A percentile compares a stretch with the other conserved stretches of the same genome.
Evolutionary conservation across 2,329 filamentous ascomycete species (phyloP).

Genomic region (Fusarium graminum): DNA sequence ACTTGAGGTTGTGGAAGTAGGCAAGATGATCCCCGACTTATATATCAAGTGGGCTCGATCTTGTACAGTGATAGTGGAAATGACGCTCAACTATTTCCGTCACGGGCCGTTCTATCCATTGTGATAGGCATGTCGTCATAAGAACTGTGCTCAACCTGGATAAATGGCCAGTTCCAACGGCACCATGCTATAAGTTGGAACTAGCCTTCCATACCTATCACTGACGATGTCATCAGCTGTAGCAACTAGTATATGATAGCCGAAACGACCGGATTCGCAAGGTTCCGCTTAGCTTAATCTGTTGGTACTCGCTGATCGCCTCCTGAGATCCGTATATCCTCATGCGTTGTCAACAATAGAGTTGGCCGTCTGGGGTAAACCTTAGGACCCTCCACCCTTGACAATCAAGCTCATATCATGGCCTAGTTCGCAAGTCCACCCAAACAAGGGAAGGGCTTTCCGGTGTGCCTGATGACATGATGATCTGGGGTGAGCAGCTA

Average conservation of each 20-base stretch:
- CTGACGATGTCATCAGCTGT: neutral
- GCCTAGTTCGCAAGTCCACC: neutral
- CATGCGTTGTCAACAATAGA: neutral
- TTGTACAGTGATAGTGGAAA: too few species aligned
- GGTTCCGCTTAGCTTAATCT: neutral
- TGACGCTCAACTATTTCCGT: neutral
- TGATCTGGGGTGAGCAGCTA: constrained; percentile 9
- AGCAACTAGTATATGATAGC: neutral
- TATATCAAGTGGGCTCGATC: constrained; percentile 17
- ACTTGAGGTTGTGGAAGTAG: constrained; percentile 4
- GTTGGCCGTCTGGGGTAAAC: constrained; percentile 5
- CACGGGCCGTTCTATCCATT: neutral
- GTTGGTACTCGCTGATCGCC: neutral
- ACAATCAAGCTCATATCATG: neutral
- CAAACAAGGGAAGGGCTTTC: neutral
- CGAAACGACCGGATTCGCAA: neutral
- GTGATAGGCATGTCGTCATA: constrained; percentile 19
- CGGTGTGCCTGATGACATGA: neutral
- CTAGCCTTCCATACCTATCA: neutral
- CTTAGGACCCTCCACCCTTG: neutral
- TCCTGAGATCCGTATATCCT: neutral
- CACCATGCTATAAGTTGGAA: constrained; percentile 5
- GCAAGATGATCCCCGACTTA: constrained; percentile 17
- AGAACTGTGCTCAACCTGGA: neutral
- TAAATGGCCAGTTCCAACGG: neutral